A percentile compares a stretch with the other conserved stretches of the same genome.
phyloP scores from a whole-genome alignment of 208 protist species.

The Sergeia podlipaevii region DNA sequence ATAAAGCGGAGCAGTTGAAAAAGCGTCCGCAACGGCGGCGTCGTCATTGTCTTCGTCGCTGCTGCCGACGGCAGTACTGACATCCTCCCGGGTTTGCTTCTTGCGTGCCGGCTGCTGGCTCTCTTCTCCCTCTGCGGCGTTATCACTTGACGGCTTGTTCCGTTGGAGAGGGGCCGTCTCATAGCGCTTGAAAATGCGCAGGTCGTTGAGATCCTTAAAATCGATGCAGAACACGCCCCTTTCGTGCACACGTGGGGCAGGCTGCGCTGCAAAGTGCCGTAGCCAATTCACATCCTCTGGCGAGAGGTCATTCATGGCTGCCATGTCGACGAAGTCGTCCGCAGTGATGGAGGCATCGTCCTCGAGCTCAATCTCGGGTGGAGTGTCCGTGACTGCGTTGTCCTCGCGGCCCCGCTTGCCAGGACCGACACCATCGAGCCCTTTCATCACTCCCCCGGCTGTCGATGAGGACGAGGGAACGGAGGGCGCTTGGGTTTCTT shows the following conservation, averaged over 20 bases:
- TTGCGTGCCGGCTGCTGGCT: not conserved
- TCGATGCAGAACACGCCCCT: conserved; percentile 78
- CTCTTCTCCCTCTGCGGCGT: not conserved
- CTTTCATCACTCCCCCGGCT: not conserved
- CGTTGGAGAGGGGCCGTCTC: not conserved
- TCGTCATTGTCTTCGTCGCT: conserved; percentile 4
- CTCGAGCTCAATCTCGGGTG: not conserved
- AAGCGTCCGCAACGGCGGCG: not conserved
- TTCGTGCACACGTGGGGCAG: conserved; percentile 14
- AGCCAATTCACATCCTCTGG: conserved; percentile 71
- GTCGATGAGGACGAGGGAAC: not conserved
- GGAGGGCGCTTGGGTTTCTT: conserved; percentile 22
- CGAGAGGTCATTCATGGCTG: conserved; percentile 68
- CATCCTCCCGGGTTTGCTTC: conserved; percentile 7
- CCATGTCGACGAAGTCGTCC: conserved; percentile 78
- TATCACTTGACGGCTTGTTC: not conserved
- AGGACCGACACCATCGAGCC: not conserved
- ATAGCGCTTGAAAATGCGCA: conserved; percentile 39
- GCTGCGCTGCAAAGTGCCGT: conserved; percentile 44
- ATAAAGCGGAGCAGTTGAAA: too few species aligned
- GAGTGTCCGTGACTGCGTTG: not conserved
- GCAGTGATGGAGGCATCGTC: conserved; percentile 54
- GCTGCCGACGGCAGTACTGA: not conserved
- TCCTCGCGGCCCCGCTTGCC: not conserved
- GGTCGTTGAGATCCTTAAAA: conserved; percentile 47